Conservation (phyloP, 2,329 filamentous ascomycete species). For the Exophiala calicioides region DNA sequence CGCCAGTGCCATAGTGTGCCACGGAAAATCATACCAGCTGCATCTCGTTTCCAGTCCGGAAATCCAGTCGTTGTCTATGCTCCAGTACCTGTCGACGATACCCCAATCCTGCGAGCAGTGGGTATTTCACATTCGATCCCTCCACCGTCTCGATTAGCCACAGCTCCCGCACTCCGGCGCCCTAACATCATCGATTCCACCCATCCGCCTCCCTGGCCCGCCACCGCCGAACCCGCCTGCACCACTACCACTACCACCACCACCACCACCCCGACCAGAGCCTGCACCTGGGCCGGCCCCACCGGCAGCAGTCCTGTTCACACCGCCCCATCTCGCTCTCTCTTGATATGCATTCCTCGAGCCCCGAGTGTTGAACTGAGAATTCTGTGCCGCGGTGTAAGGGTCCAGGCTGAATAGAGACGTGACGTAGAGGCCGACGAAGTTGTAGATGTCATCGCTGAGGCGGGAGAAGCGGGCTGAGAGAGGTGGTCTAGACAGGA, state of each 20-base stretch:
- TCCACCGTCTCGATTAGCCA: slow-evolving; percentile 31
- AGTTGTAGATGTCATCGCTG: slow-evolving; percentile 46
- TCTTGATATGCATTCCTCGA: slow-evolving; percentile 34
- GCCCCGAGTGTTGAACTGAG: slow-evolving; percentile 47
- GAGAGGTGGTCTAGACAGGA: slow-evolving; percentile 44
- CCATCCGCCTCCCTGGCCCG: slow-evolving; percentile 42
- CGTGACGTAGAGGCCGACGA: slow-evolving; percentile 52
- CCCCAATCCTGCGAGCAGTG: too few species aligned
- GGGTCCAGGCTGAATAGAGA: slow-evolving; percentile 52
- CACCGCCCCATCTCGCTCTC: slow-evolving; percentile 31
- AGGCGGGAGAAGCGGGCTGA: slow-evolving; percentile 45
- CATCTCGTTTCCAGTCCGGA: too few species aligned
- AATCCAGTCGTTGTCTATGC: too few species aligned
- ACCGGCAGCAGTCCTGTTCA: slow-evolving; percentile 19
- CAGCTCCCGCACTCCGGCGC: slow-evolving; percentile 52
- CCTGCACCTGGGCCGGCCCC: slow-evolving; percentile 31
- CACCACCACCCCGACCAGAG: slow-evolving; percentile 35
- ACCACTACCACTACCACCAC: slow-evolving; percentile 33
- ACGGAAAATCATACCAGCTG: too few species aligned
- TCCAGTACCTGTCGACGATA: too few species aligned
- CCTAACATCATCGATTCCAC: slow-evolving; percentile 50
- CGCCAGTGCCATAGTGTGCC: too few species aligned
- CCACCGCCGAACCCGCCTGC: slow-evolving; percentile 36
- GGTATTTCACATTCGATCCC: neutral
- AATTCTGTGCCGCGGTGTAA: slow-evolving; percentile 47